Evolutionary conservation across 2,329 filamentous ascomycete genomes (phyloP).

Genomic region (Rhinocladiella mackenziei): DNA sequence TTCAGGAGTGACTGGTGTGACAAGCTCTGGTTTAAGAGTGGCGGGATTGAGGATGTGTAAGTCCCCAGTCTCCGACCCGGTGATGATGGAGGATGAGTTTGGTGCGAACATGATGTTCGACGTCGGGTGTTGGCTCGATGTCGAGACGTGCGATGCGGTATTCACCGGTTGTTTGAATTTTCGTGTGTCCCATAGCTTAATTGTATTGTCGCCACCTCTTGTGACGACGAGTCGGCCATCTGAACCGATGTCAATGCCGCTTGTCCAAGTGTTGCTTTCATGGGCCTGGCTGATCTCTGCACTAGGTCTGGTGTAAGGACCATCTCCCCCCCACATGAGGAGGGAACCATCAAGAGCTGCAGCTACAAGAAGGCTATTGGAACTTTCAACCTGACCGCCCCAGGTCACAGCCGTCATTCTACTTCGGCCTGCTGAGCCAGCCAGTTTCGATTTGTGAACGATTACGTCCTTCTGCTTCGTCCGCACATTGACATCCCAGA

Average conservation of each 20-base stretch:
- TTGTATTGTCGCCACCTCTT: slow-evolving; percentile 81
- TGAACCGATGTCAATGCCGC: slow-evolving; percentile 82
- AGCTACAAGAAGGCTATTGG: slow-evolving; percentile 71
- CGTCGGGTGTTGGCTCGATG: slow-evolving; percentile 75
- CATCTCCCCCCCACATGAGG: slow-evolving; percentile 87
- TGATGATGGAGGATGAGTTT: slow-evolving; percentile 77
- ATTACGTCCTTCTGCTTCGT: slow-evolving; percentile 88
- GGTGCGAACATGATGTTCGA: slow-evolving; percentile 88
- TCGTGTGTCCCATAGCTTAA: slow-evolving; percentile 95
- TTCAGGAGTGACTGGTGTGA: slow-evolving; percentile 83
- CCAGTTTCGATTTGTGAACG: slow-evolving; percentile 89
- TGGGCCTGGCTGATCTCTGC: slow-evolving; percentile 85
- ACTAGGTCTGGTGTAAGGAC: slow-evolving; percentile 74
- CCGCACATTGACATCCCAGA: slow-evolving; percentile 94
- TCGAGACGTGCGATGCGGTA: slow-evolving; percentile 72
- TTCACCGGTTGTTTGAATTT: slow-evolving; percentile 91
- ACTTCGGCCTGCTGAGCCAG: slow-evolving; percentile 81
- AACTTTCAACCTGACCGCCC: slow-evolving; percentile 72
- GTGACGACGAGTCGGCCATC: slow-evolving; percentile 90
- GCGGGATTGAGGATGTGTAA: slow-evolving; percentile 92
- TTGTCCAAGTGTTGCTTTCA: slow-evolving; percentile 78
- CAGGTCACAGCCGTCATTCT: slow-evolving; percentile 92
- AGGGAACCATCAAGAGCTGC: slow-evolving; percentile 85
- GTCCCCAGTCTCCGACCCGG: slow-evolving; percentile 78
- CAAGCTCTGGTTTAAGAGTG: slow-evolving; percentile 76